These are phyloP conservation scores for Leccinum fallax DNA, from an alignment of 1,284 basidiomycete genomes.

Conservation along the genomic window DNA sequence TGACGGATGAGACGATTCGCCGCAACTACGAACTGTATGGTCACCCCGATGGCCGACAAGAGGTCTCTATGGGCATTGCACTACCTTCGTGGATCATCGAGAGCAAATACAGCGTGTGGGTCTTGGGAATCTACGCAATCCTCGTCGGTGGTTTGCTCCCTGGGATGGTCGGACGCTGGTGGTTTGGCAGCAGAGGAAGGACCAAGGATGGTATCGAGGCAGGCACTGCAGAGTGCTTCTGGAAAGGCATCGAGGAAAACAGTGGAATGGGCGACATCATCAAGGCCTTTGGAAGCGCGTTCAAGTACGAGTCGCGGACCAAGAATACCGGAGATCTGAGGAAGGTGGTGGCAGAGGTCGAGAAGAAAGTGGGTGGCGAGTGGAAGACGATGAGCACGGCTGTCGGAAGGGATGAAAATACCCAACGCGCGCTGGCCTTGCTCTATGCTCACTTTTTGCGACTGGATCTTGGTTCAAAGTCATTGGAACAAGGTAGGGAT, in stretches of 20 bases:
- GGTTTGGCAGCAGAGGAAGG: constrained; percentile 90
- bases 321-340: constrained; percentile 49
- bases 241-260: constrained; percentile 85
- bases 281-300: constrained; percentile 72
- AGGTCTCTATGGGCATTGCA: constrained; percentile 95
- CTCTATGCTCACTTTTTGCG: constrained; percentile 89
- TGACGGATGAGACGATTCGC: constrained; percentile 93
- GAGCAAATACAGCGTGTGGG: constrained; percentile 89
- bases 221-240: constrained; percentile 86
- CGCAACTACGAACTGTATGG: constrained; percentile 92
- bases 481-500: constrained; percentile 63
- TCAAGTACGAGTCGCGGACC: constrained; percentile 59
- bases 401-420: constrained; percentile 45
- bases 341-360: constrained; percentile 60
- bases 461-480: constrained; percentile 57
- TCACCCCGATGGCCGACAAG: constrained; percentile 96
- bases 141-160: constrained; percentile 89
- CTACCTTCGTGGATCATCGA: constrained; percentile 95
- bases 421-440: constrained; percentile 60
- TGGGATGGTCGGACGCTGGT: constrained; percentile 83
- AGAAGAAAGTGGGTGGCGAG: constrained; percentile 49
- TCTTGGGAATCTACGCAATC: constrained; percentile 86
- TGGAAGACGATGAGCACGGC: constrained; percentile 52
- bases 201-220: constrained; percentile 94
- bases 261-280: constrained; percentile 78